Base-by-base conservation (phyloP, 1,284 basidiomycete species). In the Meira nashicola region DNA sequence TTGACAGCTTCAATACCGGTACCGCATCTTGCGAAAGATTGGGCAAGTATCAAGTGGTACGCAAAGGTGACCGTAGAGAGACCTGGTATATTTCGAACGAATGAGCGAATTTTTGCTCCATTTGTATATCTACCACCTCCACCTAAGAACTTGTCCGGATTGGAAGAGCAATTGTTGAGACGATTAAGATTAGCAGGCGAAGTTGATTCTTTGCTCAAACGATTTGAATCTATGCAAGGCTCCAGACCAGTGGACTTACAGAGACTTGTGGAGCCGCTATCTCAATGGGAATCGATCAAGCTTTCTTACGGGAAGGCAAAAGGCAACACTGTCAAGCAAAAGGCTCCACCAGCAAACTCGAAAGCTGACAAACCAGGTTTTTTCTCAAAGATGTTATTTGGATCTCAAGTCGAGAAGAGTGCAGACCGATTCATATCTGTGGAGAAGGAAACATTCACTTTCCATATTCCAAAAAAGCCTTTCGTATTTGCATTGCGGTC, bases 71-170 rank as follows among this genome's bases (percentile, higher is more conserved):
- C 70, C 10, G 67, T 75, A 7, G 67, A 71, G 41, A 56, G 71
- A 14, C 63, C 64, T 1, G 73, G 73, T 19, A 49, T 71, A 8
- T 66, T 75, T 41, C 64, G 64, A 37, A 59, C 63, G 28, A 75
- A 72, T 38, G 58, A 72, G 12, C 62, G 73, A 41, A 62, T 71
- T 59, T 66, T 72, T 40, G 68, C 68, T 8, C 73, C 73, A 1
- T 75, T 75, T 40, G 65, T 69, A 21, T 75, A 73, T 49, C 55
- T 75, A 11, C 71, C 73, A 1, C 59, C 73, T n/a, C 73, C 73
- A 6, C 62, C 59, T 2, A n/a, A 17, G 14, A 28, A 55, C 14
- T 23, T 60, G 41, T 39, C 46, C 33, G 46, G 46, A 19, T 23
- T 46, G 2, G 61, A 10, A 52, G 59, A 59, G 9, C 50, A 63